Evolutionary conservation across 371 early-diverging fungal genomes (phyloP).

Genomic region (Zychaea mexicana): DNA sequence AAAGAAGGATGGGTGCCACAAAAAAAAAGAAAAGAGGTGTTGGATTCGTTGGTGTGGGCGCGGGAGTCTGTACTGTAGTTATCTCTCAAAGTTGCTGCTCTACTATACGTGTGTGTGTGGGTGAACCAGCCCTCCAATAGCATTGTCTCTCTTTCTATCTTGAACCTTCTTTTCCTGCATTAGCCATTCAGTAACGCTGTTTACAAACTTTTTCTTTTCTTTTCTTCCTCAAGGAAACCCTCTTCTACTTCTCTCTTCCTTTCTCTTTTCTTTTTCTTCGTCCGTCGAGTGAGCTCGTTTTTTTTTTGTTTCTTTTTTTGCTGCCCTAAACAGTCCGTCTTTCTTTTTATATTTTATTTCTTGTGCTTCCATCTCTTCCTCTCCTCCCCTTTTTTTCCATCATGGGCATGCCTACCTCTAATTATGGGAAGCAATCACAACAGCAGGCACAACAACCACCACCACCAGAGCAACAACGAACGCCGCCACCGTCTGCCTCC

Average conservation of each 20-base stretch:
- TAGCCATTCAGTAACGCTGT: neutral
- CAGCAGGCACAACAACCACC: conserved; percentile 1
- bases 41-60: too few species aligned
- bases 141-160: neutral
- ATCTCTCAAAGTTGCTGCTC: too few species aligned
- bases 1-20: too few species aligned
- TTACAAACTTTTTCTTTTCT: conserved; percentile 10
- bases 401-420: conserved; percentile 9
- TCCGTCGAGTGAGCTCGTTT: too few species aligned
- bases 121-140: too few species aligned
- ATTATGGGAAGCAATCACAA: neutral
- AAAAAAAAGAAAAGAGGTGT: too few species aligned
- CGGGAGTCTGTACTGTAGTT: too few species aligned
- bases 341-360: neutral
- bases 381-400: conserved; percentile 2
- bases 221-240: neutral
- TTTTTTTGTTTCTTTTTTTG: too few species aligned
- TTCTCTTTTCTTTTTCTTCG: conserved; percentile 1
- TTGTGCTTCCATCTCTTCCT: neutral
- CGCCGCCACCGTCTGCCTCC: conserved; percentile 11
- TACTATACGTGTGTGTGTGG: neutral
- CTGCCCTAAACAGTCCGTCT: too few species aligned
- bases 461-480: conserved; percentile 8
- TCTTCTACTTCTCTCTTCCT: neutral
- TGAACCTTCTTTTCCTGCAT: neutral